Conservation (phyloP, 2,329 filamentous ascomycete genomes). For the Colletotrichum somersetense region DNA sequence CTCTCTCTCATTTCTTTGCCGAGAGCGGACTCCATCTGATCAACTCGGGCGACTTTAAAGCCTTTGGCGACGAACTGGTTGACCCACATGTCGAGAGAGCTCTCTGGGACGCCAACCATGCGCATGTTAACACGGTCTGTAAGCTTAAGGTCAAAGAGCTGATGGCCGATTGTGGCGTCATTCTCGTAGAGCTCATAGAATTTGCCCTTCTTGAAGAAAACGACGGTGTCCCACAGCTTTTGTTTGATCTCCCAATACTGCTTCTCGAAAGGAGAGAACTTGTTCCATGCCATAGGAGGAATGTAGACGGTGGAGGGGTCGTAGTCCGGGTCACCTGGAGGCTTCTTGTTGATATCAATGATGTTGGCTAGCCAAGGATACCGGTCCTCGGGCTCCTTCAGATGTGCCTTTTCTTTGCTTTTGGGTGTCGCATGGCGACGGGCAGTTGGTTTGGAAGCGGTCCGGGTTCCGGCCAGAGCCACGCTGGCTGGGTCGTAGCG, state of each 20-base stretch:
- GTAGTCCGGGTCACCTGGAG: conserved; percentile 85
- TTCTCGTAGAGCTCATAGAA: conserved; percentile 99
- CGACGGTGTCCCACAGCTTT: conserved; percentile 96
- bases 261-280: conserved; percentile 95
- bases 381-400: conserved; percentile 84
- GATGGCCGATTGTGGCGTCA: conserved; percentile 95
- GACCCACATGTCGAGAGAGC: conserved; percentile 95
- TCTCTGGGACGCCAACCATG: conserved; percentile 98
- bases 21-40: conserved; percentile 95
- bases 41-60: conserved; percentile 95
- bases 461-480: conserved; percentile 46
- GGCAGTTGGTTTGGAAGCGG: conserved; percentile 40
- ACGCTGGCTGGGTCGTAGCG: conserved; percentile 68
- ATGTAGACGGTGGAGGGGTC: conserved; percentile 93
- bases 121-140: conserved; percentile 99
- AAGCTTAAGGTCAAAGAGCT: conserved; percentile 96
- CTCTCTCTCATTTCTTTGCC: conserved; percentile 99
- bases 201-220: conserved; percentile 99
- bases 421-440: conserved; percentile 47
- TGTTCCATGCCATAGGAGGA: conserved; percentile 81
- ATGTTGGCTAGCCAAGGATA: conserved; percentile 93
- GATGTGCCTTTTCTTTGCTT: conserved; percentile 77
- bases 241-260: conserved; percentile 99
- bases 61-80: conserved; percentile 99
- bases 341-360: conserved; percentile 85